These are phyloP conservation scores for Mayamaea pseudoterrestris DNA, from an alignment of 108 stramenopile genomes.

Conservation along the genomic window DNA sequence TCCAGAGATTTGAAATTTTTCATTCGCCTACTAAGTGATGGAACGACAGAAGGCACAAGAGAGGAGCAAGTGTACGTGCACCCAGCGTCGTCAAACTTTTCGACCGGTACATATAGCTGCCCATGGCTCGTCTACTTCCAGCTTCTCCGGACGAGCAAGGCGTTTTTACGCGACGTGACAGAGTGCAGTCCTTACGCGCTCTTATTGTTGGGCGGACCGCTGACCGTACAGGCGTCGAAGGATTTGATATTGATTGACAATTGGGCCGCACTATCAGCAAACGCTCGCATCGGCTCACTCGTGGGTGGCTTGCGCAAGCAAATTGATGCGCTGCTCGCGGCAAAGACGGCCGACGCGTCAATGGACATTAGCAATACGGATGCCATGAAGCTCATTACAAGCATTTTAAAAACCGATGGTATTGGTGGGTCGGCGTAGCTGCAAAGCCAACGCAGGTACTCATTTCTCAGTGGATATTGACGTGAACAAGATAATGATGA, in stretches of 20 bases:
- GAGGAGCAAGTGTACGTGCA: slow-evolving; percentile 89
- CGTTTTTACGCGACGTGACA: slow-evolving; percentile 84
- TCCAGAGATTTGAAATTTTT: slow-evolving; percentile 69
- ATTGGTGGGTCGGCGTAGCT: too few relatives aligned
- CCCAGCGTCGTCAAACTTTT: slow-evolving; percentile 74
- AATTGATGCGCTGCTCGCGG: slow-evolving; percentile 57
- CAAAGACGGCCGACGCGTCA: slow-evolving; percentile 49
- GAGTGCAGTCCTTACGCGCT: slow-evolving; percentile 84
- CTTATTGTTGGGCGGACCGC: slow-evolving; percentile 83
- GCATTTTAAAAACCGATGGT: too few relatives aligned
- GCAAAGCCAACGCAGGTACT: too few relatives aligned
- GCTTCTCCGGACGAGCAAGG: slow-evolving; percentile 77
- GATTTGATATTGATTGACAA: slow-evolving; percentile 64
- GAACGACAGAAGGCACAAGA: background rate
- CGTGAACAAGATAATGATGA: too few relatives aligned
- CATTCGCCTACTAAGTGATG: slow-evolving; percentile 27
- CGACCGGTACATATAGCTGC: slow-evolving; percentile 69
- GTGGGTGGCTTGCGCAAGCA: slow-evolving; percentile 66
- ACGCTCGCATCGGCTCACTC: slow-evolving; percentile 83
- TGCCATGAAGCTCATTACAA: slow-evolving; percentile 57
- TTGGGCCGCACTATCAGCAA: slow-evolving; percentile 70
- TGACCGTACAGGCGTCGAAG: slow-evolving; percentile 77
- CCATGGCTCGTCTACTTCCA: slow-evolving; percentile 90
- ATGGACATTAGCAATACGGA: slow-evolving; percentile 40
- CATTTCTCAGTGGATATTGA: too few relatives aligned